Evolutionary conservation across 495 filamentous ascomycete species (phyloP).

Genomic region (Aspergillus funiculosus): DNA sequence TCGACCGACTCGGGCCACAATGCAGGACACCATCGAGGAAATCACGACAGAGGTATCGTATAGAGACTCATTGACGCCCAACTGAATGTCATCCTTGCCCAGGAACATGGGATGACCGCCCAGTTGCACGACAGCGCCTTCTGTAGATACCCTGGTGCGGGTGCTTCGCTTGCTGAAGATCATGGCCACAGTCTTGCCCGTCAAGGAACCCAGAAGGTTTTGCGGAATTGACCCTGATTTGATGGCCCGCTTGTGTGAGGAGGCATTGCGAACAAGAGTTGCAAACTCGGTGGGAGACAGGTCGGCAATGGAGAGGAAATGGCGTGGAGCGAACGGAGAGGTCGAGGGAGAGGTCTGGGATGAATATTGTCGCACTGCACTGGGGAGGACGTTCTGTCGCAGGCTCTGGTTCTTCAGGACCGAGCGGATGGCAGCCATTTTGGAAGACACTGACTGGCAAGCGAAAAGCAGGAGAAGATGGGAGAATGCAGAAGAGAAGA

Average conservation of each 20-base stretch:
- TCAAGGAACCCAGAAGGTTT: slow-evolving; percentile 49
- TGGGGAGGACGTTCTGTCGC: slow-evolving; percentile 29
- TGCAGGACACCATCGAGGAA: slow-evolving; percentile 84
- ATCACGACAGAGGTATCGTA: slow-evolving; percentile 84
- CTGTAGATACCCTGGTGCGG: slow-evolving; percentile 85
- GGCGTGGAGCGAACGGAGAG: slow-evolving; percentile 58
- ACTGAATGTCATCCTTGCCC: slow-evolving; percentile 88
- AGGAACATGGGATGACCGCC: slow-evolving; percentile 95
- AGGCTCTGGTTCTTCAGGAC: slow-evolving; percentile 22
- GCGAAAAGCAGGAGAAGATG: slow-evolving; percentile 15
- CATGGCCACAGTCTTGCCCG: slow-evolving; percentile 83
- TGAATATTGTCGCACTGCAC: slow-evolving; percentile 38
- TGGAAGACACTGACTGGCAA: slow-evolving; percentile 44
- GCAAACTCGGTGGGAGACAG: slow-evolving; percentile 73
- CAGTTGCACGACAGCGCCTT: slow-evolving; percentile 74
- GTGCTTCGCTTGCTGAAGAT: slow-evolving; percentile 95
- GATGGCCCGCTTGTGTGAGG: slow-evolving; percentile 65
- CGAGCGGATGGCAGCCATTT: slow-evolving; percentile 43
- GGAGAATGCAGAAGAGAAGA: background rate
- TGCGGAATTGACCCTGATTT: slow-evolving; percentile 63
- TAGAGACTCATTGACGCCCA: slow-evolving; percentile 92
- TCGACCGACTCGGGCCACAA: slow-evolving; percentile 80
- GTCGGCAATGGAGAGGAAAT: slow-evolving; percentile 87
- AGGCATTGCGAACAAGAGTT: slow-evolving; percentile 74
- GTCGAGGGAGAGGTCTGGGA: slow-evolving; percentile 34